A percentile compares a stretch with the other conserved stretches of the same genome.
phyloP scores from a whole-genome alignment of 2,329 filamentous ascomycete species.

The Phaeosphaeriaceae sp. region DNA sequence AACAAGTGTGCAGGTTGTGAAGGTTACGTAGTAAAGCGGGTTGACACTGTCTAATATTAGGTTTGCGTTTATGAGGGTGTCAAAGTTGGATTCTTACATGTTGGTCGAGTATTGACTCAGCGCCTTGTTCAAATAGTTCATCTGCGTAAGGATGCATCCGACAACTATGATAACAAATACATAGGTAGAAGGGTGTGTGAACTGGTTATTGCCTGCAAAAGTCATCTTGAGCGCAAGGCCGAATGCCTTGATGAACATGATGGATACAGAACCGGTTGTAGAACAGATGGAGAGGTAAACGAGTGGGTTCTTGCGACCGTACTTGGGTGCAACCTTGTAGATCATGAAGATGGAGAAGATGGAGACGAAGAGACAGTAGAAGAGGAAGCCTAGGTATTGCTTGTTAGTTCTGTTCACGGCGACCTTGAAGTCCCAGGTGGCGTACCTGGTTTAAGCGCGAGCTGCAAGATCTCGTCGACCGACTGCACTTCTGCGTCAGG shows the following conservation, averaged over 20 bases:
- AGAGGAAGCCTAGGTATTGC: constrained; percentile 74
- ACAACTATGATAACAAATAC: constrained; percentile 93
- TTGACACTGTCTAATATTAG: constrained; percentile 71
- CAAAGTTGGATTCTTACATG: constrained; percentile 71
- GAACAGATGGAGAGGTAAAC: constrained; percentile 98
- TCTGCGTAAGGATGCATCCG: constrained; percentile 96
- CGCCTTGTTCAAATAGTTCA: constrained; percentile 99
- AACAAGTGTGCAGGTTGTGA: constrained; percentile 91
- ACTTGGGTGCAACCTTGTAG: constrained; percentile 85
- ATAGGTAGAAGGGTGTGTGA: constrained; percentile 92
- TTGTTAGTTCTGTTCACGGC: no score
- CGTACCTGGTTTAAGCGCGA: constrained; percentile 88
- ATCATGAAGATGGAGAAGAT: constrained; percentile 94
- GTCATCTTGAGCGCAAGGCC: constrained; percentile 97
- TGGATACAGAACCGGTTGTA: constrained; percentile 93
- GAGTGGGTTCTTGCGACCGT: constrained; percentile 94
- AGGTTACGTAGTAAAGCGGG: constrained; percentile 95
- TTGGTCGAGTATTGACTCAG: constrained; percentile 96
- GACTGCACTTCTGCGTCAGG: constrained; percentile 90
- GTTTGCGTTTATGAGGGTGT: background rate
- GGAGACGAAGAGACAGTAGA: constrained; percentile 81
- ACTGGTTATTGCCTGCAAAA: constrained; percentile 91
- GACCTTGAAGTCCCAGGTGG: no score
- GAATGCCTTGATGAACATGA: constrained; percentile 99
- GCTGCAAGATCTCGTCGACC: constrained; percentile 88